These are phyloP conservation scores for Stephania cephalantha DNA, from an alignment of 164 flowering plant genomes.

Conservation along the genomic window DNA sequence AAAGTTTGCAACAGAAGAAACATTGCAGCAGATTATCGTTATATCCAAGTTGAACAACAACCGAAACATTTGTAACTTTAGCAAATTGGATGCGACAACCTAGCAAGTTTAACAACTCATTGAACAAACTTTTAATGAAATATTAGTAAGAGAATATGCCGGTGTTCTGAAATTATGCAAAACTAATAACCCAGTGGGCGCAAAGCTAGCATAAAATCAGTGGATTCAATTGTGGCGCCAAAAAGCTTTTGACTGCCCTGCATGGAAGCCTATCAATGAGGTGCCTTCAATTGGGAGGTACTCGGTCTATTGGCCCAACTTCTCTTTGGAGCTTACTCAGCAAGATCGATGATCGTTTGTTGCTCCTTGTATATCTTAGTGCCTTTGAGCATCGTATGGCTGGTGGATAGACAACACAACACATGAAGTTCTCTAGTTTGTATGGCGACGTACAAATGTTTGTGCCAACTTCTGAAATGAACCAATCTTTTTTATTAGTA, in stretches of 20 bases:
- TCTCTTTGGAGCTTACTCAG: conserved; percentile 43
- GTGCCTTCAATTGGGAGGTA: conserved; percentile 41
- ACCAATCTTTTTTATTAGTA: background rate
- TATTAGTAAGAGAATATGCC: background rate
- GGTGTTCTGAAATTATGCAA: background rate
- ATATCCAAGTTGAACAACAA: conserved; percentile 31
- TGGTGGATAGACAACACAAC: conserved; percentile 44
- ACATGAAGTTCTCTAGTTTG: conserved; percentile 64
- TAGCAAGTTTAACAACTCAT: conserved; percentile 10
- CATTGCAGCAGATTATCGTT: conserved; percentile 21
- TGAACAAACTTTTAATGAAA: background rate
- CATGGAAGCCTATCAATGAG: conserved; percentile 60
- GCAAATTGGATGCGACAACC: conserved; percentile 36
- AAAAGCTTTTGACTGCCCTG: conserved; percentile 53
- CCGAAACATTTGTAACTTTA: conserved; percentile 31
- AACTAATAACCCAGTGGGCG: conserved; percentile 9
- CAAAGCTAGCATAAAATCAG: conserved; percentile 28
- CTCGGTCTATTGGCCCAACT: conserved; percentile 53
- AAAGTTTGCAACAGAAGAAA: conserved; percentile 40
- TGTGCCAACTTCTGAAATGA: conserved; percentile 54
- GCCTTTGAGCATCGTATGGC: conserved; percentile 47
- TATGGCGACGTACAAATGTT: conserved; percentile 56
- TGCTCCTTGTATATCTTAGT: conserved; percentile 38
- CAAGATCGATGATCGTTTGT: conserved; percentile 37
- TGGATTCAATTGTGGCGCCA: conserved; percentile 41